Conservation (phyloP, 371 early-diverging fungal species). For the Mucor lusitanicus region DNA sequence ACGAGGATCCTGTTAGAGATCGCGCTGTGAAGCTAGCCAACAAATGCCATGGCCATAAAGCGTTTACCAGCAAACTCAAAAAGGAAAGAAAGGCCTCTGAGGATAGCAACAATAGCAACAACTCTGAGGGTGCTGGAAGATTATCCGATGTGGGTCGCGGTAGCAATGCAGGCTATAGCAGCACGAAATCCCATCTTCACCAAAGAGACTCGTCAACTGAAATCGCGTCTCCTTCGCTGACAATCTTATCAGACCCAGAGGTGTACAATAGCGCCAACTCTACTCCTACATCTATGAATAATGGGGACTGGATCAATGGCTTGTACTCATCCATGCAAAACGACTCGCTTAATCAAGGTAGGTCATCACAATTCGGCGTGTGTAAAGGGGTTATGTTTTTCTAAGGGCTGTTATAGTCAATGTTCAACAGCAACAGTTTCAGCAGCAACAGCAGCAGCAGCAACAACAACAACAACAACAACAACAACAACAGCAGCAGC, state of each 20-base stretch:
- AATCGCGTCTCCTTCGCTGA: neutral
- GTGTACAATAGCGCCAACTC: slow-evolving; percentile 22
- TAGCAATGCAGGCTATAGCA: neutral
- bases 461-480: neutral
- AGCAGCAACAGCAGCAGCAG: neutral
- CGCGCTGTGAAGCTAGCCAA: neutral
- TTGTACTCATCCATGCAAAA: slow-evolving; percentile 31
- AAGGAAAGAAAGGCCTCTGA: neutral
- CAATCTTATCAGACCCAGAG: slow-evolving; percentile 19
- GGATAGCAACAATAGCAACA: neutral
- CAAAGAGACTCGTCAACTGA: slow-evolving; percentile 2
- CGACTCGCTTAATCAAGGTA: slow-evolving; percentile 16
- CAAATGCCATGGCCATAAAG: neutral
- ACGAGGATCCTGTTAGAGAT: neutral
- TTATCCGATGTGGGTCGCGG: slow-evolving; percentile 28
- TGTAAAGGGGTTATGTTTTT: neutral
- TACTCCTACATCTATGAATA: slow-evolving; percentile 23
- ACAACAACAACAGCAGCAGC: neutral
- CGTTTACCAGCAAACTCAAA: neutral
- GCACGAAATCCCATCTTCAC: neutral
- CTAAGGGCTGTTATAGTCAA: neutral
- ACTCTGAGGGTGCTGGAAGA: neutral
- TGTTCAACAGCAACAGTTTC: neutral
- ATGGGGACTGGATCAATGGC: slow-evolving; percentile 48
- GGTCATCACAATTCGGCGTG: neutral